These are phyloP conservation scores for Suillus weaverae DNA, from an alignment of 768 basidiomycete genomes.

Conservation along the genomic window DNA sequence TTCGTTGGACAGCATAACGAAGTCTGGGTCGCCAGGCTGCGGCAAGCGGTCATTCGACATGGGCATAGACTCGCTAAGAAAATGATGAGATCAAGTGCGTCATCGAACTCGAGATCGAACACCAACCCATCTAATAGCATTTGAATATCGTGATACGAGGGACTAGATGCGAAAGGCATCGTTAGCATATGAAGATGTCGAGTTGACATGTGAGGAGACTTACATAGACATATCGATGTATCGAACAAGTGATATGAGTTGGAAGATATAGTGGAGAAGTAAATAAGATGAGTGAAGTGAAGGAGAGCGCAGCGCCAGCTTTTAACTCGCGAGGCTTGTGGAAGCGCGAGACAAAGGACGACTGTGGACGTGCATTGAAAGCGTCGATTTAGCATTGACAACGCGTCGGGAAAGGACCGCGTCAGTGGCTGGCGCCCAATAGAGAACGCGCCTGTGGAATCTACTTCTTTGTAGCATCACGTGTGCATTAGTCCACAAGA, in stretches of 20 bases:
- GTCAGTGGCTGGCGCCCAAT: background rate
- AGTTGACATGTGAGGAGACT: background rate
- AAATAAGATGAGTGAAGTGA: background rate
- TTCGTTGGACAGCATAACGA: background rate
- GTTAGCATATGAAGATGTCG: background rate
- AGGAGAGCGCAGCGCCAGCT: background rate
- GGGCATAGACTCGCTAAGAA: background rate
- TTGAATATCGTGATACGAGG: background rate
- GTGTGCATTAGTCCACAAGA: background rate
- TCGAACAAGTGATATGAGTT: background rate
- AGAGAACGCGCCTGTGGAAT: background rate
- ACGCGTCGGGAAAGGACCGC: background rate
- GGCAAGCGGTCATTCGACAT: background rate
- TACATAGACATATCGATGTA: background rate
- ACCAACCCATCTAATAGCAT: background rate
- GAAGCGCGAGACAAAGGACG: background rate
- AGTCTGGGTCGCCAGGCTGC: background rate
- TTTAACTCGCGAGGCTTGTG: background rate
- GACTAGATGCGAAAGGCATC: background rate
- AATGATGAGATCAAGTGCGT: background rate
- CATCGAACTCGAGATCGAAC: background rate
- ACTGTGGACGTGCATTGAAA: background rate
- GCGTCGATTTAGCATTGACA: background rate
- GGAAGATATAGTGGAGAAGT: background rate
- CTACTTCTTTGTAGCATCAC: background rate